Base-by-base conservation (phyloP, 208 protist species). In the Crithidia fasciculata region DNA sequence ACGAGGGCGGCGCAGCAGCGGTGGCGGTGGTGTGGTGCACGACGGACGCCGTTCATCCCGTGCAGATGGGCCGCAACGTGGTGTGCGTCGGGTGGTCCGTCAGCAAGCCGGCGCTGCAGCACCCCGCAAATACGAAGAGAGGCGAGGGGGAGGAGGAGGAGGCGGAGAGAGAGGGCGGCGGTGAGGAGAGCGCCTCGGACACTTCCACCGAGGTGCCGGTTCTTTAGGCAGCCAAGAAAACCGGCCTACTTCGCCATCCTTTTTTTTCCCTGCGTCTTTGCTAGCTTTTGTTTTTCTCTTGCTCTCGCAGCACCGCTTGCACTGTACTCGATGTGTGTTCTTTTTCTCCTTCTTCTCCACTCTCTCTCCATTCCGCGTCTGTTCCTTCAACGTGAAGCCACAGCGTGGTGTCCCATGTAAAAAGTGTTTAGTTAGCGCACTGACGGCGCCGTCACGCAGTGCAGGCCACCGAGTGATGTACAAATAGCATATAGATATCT, bases 1-100 rank as follows among this genome's bases (percentile, higher is more conserved):
- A 90, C 67, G 91, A 91, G 49, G 87, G 89, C 9, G 85, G 85
- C 15, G 50, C 57, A 54, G 50, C 72, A 18, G 52, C 55, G 16
- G 70, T 96, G 2, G 44, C 4, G 7, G 65, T 93, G 19, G 37
- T 68, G 16, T 77, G 78, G 77, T 76, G 69, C 37, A 92, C 88
- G 0, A 67, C 82, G 7, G 74, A 78, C 37, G 58, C 69, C 16
- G 10, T 45, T 10, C 68, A 68, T 16, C 62, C 65, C 15, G 73
- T 55, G 52, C 41, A 59, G 52, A 43, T 86, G 52, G 64, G 66
- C n/a, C 43, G 56, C 2, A 75, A 62, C 18, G 75, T 86, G 2
- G 41, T 44, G 50, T 83, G 78, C 36, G 45, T 74, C 9, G 85
- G 85, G 4, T 77, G 71, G 68, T n/a, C 78, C 0, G 47, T 67